phyloP scores from a whole-genome alignment of 805 yeast species.

The Candida ulmi region DNA sequence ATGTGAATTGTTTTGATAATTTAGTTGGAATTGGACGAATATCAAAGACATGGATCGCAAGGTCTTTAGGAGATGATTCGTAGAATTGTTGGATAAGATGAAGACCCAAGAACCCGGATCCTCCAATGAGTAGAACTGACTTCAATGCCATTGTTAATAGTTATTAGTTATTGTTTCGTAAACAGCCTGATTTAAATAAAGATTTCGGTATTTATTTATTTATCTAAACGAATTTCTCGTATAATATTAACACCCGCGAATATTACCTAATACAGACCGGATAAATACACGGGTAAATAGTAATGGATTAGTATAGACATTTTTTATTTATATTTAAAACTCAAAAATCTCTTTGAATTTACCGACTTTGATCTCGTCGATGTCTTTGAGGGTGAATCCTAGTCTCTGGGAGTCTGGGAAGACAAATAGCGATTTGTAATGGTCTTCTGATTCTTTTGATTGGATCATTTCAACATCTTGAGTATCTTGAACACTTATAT shows the following conservation, averaged over 20 bases:
- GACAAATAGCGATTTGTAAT: slow-evolving; percentile 7
- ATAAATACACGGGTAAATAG: too few relatives aligned
- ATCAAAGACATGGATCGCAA: slow-evolving; percentile 82
- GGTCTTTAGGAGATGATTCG: slow-evolving; percentile 49
- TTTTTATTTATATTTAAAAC: too few relatives aligned
- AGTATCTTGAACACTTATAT: slow-evolving; percentile 1
- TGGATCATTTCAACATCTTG: neutral
- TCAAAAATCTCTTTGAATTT: slow-evolving; percentile 8
- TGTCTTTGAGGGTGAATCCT: slow-evolving; percentile 9
- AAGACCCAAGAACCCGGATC: slow-evolving; percentile 90
- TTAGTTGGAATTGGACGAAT: slow-evolving; percentile 80
- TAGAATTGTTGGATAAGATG: slow-evolving; percentile 86
- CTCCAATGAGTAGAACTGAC: slow-evolving; percentile 82
- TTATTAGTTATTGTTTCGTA: too few relatives aligned
- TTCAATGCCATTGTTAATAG: slow-evolving; percentile 16
- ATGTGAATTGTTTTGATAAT: slow-evolving; percentile 68
- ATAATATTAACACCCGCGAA: neutral
- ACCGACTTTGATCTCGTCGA: slow-evolving; percentile 15
- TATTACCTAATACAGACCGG: neutral
- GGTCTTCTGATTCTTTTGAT: neutral
- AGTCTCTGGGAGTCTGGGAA: slow-evolving; percentile 18
- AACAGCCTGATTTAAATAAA: too few relatives aligned
- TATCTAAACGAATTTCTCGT: too few relatives aligned
- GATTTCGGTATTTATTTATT: too few relatives aligned
- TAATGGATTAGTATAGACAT: too few relatives aligned